Percentiles rank a stretch among this genome's conserved stretches.
These are phyloP conservation scores for Cordyceps militaris DNA, from an alignment of 2,329 filamentous ascomycete species.

Conservation along the genomic window DNA sequence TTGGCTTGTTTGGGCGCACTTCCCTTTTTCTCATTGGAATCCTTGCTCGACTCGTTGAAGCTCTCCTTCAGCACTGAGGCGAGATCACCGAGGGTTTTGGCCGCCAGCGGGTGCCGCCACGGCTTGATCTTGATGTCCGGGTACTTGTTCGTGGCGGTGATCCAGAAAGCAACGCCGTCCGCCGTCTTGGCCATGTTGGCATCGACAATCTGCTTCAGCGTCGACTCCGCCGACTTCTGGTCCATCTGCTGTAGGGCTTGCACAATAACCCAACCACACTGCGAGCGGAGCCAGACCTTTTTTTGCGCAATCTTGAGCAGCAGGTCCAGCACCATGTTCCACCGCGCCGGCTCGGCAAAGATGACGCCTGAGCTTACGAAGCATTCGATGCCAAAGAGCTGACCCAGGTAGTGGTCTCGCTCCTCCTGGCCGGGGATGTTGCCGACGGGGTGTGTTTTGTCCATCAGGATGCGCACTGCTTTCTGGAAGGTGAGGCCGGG, in stretches of 20 bases:
- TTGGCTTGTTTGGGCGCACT: conserved; percentile 56
- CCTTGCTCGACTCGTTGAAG: conserved; percentile 44
- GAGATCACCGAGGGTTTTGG: conserved; percentile 60
- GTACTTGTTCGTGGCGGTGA: conserved; percentile 59
- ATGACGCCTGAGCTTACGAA: conserved; percentile 74
- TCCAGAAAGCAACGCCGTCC: conserved; percentile 85
- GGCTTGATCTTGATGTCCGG: conserved; percentile 57
- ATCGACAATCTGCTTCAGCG: conserved; percentile 55
- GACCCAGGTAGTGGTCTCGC: conserved; percentile 76
- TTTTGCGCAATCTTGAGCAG: conserved; percentile 68
- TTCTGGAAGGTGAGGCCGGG: conserved; percentile 48
- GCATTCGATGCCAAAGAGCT: conserved; percentile 79
- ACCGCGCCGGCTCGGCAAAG: conserved; percentile 52
- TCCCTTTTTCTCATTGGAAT: conserved; percentile 31
- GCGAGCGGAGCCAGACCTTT: conserved; percentile 83
- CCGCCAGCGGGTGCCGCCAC: conserved; percentile 71
- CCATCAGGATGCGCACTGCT: conserved; percentile 44
- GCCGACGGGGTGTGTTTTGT: conserved; percentile 48
- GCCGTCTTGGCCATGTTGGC: conserved; percentile 69
- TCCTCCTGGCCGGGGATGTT: conserved; percentile 64
- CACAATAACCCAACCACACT: conserved; percentile 77
- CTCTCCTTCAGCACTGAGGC: conserved; percentile 75
- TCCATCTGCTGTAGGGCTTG: conserved; percentile 60
- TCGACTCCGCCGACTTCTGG: conserved; percentile 50
- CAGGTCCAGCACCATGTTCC: conserved; percentile 62